Percentiles rank a stretch among this genome's conserved stretches.
Evolutionary conservation across 1,284 basidiomycete species (phyloP).

Genomic region (Pseudozyma thailandica): DNA sequence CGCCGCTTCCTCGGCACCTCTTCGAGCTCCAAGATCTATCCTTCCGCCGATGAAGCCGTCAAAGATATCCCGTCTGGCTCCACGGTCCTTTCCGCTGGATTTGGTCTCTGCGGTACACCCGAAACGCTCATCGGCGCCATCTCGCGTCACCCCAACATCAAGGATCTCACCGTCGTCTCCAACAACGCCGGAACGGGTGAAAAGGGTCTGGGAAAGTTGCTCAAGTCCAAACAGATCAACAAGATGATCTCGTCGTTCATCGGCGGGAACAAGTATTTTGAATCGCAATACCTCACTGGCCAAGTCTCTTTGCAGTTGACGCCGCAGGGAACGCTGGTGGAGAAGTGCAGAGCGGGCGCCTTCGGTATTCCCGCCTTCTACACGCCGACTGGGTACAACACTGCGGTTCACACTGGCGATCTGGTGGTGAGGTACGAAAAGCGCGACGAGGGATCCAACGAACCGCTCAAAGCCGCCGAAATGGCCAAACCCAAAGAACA

Average conservation of each 20-base stretch:
- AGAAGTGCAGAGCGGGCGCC: constrained; percentile 88
- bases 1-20: constrained; percentile 25
- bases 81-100: constrained; percentile 61
- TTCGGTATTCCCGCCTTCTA: constrained; percentile 96
- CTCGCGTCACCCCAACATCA: constrained; percentile 47
- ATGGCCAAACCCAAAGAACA: constrained; percentile 75
- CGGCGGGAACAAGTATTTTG: constrained; percentile 66
- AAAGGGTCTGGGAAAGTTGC: constrained; percentile 60
- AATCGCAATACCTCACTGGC: constrained; percentile 61
- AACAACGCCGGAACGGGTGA: constrained; percentile 67
- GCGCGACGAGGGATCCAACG: constrained; percentile 34
- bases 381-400: constrained; percentile 82
- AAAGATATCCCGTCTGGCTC: constrained; percentile 59
- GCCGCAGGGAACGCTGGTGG: constrained; percentile 77
- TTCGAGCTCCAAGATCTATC: constrained; percentile 46
- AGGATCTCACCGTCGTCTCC: constrained; percentile 60
- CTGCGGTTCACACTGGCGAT: constrained; percentile 69
- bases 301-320: constrained; percentile 62
- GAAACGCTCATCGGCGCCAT: constrained; percentile 65
- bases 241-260: constrained; percentile 66
- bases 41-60: constrained; percentile 60
- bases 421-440: constrained; percentile 67
- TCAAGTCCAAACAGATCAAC: constrained; percentile 52
- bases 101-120: constrained; percentile 66
- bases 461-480: constrained; percentile 60